These are phyloP conservation scores for Pseudophaeomoniella oleicola DNA, from an alignment of 2,329 filamentous ascomycete species.

Conservation along the genomic window DNA sequence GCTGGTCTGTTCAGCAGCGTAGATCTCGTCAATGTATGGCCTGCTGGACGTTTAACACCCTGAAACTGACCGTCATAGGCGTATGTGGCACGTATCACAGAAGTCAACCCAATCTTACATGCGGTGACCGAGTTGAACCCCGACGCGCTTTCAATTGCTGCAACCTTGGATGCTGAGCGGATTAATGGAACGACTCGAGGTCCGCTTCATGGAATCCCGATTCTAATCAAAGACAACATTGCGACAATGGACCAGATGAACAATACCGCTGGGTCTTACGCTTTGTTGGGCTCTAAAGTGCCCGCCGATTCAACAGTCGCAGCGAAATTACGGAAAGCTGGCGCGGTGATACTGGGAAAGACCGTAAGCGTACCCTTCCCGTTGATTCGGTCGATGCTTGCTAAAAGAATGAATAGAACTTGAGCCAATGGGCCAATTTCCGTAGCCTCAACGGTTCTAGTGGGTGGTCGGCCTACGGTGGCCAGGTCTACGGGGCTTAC, in stretches of 20 bases:
- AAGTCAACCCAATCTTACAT: slow-evolving; percentile 38
- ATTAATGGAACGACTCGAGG: slow-evolving; percentile 30
- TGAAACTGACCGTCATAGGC: slow-evolving; percentile 19
- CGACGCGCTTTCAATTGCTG: slow-evolving; percentile 36
- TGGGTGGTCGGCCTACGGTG: slow-evolving; percentile 52
- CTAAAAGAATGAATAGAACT: too few species aligned
- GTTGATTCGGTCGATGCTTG: too few species aligned
- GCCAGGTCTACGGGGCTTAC: slow-evolving; percentile 48
- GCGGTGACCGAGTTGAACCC: slow-evolving; percentile 42
- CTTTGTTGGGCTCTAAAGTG: slow-evolving; percentile 44
- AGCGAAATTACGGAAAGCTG: slow-evolving; percentile 43
- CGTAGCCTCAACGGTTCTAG: slow-evolving; percentile 39
- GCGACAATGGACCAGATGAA: slow-evolving; percentile 48
- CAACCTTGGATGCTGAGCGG: slow-evolving; percentile 32
- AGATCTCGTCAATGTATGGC: slow-evolving; percentile 35
- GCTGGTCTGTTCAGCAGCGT: slow-evolving; percentile 38
- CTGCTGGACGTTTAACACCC: too few species aligned
- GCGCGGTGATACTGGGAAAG: slow-evolving; percentile 53
- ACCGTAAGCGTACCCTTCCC: slow-evolving; percentile 19
- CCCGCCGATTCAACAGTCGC: slow-evolving; percentile 44
- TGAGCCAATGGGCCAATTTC: slow-evolving; percentile 52
- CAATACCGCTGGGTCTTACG: slow-evolving; percentile 51
- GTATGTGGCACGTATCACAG: slow-evolving; percentile 34
- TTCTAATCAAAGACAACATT: slow-evolving; percentile 55
- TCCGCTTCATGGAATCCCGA: slow-evolving; percentile 49